Percentiles rank a stretch among this genome's conserved stretches.
Conservation (phyloP, 805 yeast genomes). For the Wickerhamiella cacticola region DNA sequence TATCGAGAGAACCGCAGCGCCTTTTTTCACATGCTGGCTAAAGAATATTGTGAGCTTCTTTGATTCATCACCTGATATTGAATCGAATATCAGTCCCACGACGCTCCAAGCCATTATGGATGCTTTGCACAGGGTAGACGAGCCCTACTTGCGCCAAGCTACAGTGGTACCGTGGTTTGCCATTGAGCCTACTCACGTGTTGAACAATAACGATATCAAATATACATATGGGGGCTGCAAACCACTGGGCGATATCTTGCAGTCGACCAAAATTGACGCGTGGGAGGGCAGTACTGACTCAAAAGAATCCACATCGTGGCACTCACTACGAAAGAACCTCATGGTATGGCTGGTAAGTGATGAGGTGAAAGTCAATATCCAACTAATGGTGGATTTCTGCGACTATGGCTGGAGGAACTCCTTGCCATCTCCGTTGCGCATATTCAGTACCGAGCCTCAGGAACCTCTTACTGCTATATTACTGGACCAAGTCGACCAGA, state of each 20-base stretch:
- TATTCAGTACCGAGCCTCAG: background rate
- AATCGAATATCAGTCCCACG: too few relatives aligned
- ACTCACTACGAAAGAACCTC: background rate
- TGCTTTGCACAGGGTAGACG: background rate
- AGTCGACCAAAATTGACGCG: too few relatives aligned
- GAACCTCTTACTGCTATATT: too few relatives aligned
- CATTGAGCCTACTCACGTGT: background rate
- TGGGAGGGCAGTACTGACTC: background rate
- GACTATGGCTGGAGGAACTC: background rate
- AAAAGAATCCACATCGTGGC: background rate
- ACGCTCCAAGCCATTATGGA: background rate
- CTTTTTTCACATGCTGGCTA: background rate
- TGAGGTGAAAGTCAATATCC: background rate
- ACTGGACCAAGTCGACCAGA: too few relatives aligned
- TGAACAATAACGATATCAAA: background rate
- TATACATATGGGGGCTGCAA: background rate
- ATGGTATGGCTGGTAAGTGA: background rate
- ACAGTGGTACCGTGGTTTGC: constrained; percentile 1
- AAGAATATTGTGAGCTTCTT: background rate
- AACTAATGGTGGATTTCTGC: background rate
- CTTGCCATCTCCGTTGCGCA: background rate
- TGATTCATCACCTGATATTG: background rate
- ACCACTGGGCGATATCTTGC: background rate
- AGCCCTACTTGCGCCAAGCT: background rate
- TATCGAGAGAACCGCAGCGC: background rate